phyloP scores from a whole-genome alignment of 148 eudicot genomes.

The Rhododendron kiyosumense region DNA sequence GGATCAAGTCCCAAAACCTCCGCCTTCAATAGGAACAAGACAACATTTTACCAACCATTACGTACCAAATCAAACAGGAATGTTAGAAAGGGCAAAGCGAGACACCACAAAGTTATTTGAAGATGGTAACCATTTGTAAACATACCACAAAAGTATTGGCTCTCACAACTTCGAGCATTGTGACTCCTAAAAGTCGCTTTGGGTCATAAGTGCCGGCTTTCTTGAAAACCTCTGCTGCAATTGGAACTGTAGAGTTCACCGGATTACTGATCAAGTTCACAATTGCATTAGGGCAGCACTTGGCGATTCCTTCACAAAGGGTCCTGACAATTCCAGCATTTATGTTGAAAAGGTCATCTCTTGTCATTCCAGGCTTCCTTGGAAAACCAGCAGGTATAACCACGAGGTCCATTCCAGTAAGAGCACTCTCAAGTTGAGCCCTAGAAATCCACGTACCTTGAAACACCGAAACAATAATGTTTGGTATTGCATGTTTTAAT shows the following conservation, averaged over 20 bases:
- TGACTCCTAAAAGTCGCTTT: slow-evolving; percentile 82
- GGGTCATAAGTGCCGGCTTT: slow-evolving; percentile 97
- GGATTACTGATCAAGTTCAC: slow-evolving; percentile 96
- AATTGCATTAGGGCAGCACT: slow-evolving; percentile 80
- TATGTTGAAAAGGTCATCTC: slow-evolving; percentile 95
- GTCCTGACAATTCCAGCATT: slow-evolving; percentile 98
- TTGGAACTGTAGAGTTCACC: slow-evolving; percentile 91
- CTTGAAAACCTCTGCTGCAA: slow-evolving; percentile 98
- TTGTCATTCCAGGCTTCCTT: slow-evolving; percentile 97
- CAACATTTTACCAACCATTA: not conserved
- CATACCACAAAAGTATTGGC: slow-evolving; percentile 99
- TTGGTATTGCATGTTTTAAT: not conserved
- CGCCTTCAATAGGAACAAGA: slow-evolving; percentile 41
- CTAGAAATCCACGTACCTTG: slow-evolving; percentile 86
- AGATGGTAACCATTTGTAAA: not conserved
- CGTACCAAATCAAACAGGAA: not conserved
- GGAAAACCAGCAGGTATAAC: slow-evolving; percentile 97
- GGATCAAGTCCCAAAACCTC: slow-evolving; percentile 98
- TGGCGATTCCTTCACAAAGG: slow-evolving; percentile 78
- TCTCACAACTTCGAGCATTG: slow-evolving; percentile 96
- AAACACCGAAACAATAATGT: not conserved
- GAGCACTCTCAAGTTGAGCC: slow-evolving; percentile 77
- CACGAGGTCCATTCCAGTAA: slow-evolving; percentile 86
- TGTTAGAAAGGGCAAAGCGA: not conserved
- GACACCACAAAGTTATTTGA: not conserved